These are phyloP conservation scores for Sequoiadendron giganteum DNA, from an alignment of 75 land plant genomes.

Conservation along the genomic window DNA sequence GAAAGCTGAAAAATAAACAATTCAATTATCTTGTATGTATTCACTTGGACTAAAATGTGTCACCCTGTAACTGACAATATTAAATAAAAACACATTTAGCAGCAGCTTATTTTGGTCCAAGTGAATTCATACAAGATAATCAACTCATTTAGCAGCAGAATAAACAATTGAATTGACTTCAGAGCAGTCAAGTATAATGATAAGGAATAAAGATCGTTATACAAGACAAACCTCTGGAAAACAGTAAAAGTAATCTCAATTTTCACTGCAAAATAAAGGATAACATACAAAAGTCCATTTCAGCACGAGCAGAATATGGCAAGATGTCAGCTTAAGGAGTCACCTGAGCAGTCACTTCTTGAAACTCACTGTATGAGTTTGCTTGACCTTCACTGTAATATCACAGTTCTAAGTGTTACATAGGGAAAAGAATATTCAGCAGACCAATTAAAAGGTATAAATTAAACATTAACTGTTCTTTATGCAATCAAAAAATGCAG, in stretches of 20 bases:
- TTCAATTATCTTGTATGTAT: too few species aligned
- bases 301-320: background rate
- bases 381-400: conserved; percentile 5
- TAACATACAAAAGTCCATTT: background rate
- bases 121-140: too few species aligned
- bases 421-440: background rate
- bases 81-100: background rate
- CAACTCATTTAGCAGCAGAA: too few species aligned
- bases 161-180: background rate
- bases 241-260: background rate
- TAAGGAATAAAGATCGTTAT: background rate
- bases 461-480: background rate
- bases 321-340: background rate
- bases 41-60: background rate
- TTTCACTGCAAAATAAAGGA: background rate
- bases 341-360: background rate
- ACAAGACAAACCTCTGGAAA: background rate
- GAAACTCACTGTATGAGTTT: conserved; percentile 2
- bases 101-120: background rate
- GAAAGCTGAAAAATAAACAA: background rate
- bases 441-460: background rate
- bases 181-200: background rate
- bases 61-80: background rate
- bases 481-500: background rate
- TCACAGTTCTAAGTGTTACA: background rate